A percentile compares a stretch with the other conserved stretches of the same genome.
phyloP scores from a whole-genome alignment of 192 early-diverging fungal genomes.

The Podila clonocystis region DNA sequence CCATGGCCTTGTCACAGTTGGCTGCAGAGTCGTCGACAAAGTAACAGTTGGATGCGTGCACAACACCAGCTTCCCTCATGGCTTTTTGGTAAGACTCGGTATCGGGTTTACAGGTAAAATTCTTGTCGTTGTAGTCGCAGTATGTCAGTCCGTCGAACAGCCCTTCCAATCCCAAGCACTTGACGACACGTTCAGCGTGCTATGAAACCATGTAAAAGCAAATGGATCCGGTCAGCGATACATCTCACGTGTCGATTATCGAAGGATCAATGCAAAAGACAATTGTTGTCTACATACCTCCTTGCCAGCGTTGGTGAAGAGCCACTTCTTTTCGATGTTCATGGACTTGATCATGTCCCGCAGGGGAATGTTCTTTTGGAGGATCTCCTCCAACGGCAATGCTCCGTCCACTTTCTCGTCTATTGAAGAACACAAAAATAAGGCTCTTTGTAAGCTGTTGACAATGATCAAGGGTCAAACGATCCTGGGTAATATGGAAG shows the following conservation, averaged over 20 bases:
- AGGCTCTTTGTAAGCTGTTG: no score
- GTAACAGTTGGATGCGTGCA: conserved; percentile 66
- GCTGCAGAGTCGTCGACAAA: conserved; percentile 79
- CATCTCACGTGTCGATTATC: neutral
- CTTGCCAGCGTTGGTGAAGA: conserved; percentile 82
- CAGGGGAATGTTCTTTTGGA: conserved; percentile 68
- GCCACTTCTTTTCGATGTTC: conserved; percentile 71
- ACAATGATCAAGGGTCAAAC: no score
- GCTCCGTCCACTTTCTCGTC: conserved; percentile 71
- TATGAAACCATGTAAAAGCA: conserved; percentile 16
- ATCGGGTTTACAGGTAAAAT: conserved; percentile 82
- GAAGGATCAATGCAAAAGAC: neutral
- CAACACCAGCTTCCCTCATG: conserved; percentile 73
- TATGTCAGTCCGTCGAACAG: conserved; percentile 82
- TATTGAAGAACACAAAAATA: conserved; percentile 2
- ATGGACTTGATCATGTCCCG: conserved; percentile 66
- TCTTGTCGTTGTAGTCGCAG: conserved; percentile 73
- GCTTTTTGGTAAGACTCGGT: conserved; percentile 62
- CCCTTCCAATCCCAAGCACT: conserved; percentile 69
- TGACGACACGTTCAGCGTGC: conserved; percentile 77
- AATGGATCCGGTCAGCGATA: no score
- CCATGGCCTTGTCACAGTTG: conserved; percentile 73
- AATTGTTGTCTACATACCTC: conserved; percentile 39
- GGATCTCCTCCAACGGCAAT: conserved; percentile 70
- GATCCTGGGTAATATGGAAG: no score